A percentile compares a stretch with the other conserved stretches of the same genome.
Conservation (phyloP, 108 stramenopile genomes). For the Cyclostephanos invisitatus region DNA sequence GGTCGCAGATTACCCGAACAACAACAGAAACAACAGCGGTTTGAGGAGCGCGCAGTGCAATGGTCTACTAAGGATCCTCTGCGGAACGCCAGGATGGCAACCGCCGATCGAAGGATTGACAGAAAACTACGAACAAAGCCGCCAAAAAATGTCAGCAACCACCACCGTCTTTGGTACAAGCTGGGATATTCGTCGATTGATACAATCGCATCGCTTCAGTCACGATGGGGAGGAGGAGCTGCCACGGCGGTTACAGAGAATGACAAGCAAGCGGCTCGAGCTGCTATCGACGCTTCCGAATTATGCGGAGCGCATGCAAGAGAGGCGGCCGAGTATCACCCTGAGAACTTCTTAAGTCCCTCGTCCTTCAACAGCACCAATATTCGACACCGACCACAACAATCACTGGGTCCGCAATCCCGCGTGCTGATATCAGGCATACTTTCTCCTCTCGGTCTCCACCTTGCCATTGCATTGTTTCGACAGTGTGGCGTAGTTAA, state of each 20-base stretch:
- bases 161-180: constrained; percentile 18
- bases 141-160: not conserved
- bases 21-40: not conserved
- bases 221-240: constrained; percentile 10
- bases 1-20: not conserved
- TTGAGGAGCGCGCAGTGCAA: not conserved
- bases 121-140: constrained; percentile 12
- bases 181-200: constrained; percentile 13
- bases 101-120: not conserved
- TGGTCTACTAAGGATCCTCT: constrained; percentile 11
- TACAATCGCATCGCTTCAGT: constrained; percentile 11
- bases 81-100: not conserved
- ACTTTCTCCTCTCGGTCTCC: constrained; percentile 60
- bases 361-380: not conserved
- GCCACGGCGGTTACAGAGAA: not conserved
- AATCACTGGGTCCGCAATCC: constrained; percentile 38
- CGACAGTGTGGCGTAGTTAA: constrained; percentile 66
- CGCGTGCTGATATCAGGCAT: constrained; percentile 78
- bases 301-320: constrained; percentile 43
- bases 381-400: not conserved
- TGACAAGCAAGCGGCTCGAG: not conserved
- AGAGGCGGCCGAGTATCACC: constrained; percentile 26
- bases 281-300: not conserved
- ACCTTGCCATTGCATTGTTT: constrained; percentile 60
- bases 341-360: constrained; percentile 33